Percentiles rank a stretch among this genome's conserved stretches.
Evolutionary conservation across 768 basidiomycete species (phyloP).

Genomic region (Lanmaoa rubissima): DNA sequence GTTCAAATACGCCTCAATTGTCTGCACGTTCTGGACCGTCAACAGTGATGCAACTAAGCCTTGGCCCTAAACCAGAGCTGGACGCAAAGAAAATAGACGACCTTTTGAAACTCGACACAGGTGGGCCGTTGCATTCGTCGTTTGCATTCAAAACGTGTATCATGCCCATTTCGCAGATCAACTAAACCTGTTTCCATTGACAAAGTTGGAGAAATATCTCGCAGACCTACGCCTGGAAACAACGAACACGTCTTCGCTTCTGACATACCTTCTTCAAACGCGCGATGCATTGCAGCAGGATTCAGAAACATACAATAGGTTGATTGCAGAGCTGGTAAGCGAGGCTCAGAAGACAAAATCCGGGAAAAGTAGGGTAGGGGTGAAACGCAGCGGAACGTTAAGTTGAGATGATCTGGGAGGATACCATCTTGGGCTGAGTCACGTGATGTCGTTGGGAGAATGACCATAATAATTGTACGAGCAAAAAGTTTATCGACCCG

Average conservation of each 20-base stretch:
- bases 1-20: slow-evolving; percentile 44
- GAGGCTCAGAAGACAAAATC: slow-evolving; percentile 86
- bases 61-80: slow-evolving; percentile 78
- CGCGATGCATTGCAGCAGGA: slow-evolving; percentile 83
- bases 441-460: slow-evolving; percentile 16
- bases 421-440: not conserved
- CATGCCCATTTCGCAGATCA: slow-evolving; percentile 47
- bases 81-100: slow-evolving; percentile 63
- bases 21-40: slow-evolving; percentile 32
- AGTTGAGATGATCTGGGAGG: slow-evolving; percentile 6
- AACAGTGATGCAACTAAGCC: slow-evolving; percentile 40
- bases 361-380: slow-evolving; percentile 49
- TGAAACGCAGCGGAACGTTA: slow-evolving; percentile 50
- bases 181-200: slow-evolving; percentile 67
- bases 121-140: slow-evolving; percentile 39
- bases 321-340: slow-evolving; percentile 89
- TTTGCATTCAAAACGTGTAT: slow-evolving; percentile 3
- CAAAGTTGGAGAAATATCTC: slow-evolving; percentile 63
- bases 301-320: slow-evolving; percentile 83
- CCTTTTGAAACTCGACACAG: slow-evolving; percentile 63
- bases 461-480: slow-evolving; percentile 7
- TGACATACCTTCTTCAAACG: slow-evolving; percentile 81
- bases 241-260: slow-evolving; percentile 66
- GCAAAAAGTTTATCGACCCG: slow-evolving; percentile 14
- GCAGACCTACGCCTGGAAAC: slow-evolving; percentile 70